phyloP scores from a whole-genome alignment of 805 yeast genomes.

The Wickerhamiella occidentalis region DNA sequence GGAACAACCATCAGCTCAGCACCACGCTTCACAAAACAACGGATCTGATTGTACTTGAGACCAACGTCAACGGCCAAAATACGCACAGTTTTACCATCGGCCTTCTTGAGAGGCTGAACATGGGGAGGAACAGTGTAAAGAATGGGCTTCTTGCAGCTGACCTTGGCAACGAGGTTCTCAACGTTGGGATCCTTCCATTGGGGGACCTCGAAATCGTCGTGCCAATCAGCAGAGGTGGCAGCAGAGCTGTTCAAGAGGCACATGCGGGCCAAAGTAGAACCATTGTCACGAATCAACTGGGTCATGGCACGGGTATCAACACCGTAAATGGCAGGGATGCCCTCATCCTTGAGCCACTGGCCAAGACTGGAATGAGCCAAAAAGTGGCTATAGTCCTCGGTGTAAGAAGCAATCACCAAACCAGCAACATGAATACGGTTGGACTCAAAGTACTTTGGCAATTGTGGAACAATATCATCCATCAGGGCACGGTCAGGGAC shows the following conservation, averaged over 20 bases:
- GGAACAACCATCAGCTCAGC: constrained; percentile 94
- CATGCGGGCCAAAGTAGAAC: constrained; percentile 87
- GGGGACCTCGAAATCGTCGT: constrained; percentile 51
- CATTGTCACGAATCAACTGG: constrained; percentile 80
- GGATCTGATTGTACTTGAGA: constrained; percentile 93
- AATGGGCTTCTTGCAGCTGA: constrained; percentile 63
- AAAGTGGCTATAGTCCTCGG: constrained; percentile 90
- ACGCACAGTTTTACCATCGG: constrained; percentile 66
- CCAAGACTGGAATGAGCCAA: constrained; percentile 88
- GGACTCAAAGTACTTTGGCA: constrained; percentile 92
- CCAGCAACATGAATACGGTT: constrained; percentile 91
- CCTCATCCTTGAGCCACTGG: constrained; percentile 82
- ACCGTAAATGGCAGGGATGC: constrained; percentile 93
- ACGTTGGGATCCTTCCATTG: constrained; percentile 91
- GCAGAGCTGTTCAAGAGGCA: constrained; percentile 29
- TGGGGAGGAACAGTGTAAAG: constrained; percentile 58
- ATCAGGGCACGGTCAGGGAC: constrained; percentile 77
- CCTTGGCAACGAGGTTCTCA: constrained; percentile 82
- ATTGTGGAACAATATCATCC: constrained; percentile 59
- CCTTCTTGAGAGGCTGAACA: constrained; percentile 32
- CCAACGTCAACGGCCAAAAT: constrained; percentile 93
- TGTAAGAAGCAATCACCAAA: constrained; percentile 89
- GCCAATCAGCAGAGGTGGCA: constrained; percentile 39
- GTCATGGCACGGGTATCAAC: constrained; percentile 94
- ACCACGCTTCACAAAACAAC: constrained; percentile 93